Conservation (phyloP, 2,329 filamentous ascomycete genomes). For the Seiridium cupressi region DNA sequence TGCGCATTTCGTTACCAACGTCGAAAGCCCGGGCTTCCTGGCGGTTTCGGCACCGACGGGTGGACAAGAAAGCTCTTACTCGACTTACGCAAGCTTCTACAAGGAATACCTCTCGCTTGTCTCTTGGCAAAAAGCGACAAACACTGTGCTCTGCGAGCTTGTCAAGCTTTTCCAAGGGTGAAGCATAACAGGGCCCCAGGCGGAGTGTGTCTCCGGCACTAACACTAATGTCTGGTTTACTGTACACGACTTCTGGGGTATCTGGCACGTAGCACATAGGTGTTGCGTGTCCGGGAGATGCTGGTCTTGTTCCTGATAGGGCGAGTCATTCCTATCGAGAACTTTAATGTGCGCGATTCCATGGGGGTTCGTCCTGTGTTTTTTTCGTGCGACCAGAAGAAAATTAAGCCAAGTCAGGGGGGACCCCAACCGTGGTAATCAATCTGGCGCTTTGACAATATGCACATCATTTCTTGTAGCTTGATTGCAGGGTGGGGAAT, state of each 20-base stretch:
- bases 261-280: background rate
- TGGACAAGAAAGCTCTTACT: background rate
- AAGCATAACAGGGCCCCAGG: background rate
- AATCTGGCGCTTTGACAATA: conserved; percentile 10
- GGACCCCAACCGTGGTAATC: background rate
- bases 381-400: background rate
- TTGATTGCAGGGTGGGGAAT: conserved; percentile 5
- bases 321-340: background rate
- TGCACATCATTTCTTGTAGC: conserved; percentile 10
- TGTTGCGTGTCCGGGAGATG: background rate
- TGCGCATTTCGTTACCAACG: background rate
- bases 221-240: background rate
- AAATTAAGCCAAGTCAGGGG: background rate
- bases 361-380: background rate
- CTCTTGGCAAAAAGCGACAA: too few species aligned
- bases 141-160: background rate
- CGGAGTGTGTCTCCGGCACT: background rate
- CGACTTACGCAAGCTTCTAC: background rate
- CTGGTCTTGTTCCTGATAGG: background rate
- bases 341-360: background rate
- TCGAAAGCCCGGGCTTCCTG: background rate
- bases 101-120: background rate
- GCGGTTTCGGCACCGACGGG: background rate
- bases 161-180: background rate
- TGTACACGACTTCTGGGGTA: too few species aligned